Evolutionary conservation across 805 yeast genomes (phyloP).

Genomic region (Blastobotrys attinorum): DNA sequence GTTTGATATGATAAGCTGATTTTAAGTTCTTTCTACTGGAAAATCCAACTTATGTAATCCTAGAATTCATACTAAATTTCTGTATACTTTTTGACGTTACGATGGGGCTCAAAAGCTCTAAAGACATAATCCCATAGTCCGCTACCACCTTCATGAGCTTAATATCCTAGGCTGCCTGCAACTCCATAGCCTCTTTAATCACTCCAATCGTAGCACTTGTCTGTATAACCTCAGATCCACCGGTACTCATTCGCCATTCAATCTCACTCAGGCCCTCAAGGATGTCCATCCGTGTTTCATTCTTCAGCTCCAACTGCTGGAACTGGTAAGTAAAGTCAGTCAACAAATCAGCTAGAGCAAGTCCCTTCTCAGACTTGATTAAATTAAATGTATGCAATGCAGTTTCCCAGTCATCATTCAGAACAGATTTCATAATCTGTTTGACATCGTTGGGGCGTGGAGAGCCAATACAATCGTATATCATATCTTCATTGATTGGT

Average conservation of each 20-base stretch:
- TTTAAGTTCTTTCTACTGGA: no score
- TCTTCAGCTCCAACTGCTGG: constrained; percentile 57
- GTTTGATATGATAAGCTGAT: no score
- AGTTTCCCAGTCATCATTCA: constrained; percentile 84
- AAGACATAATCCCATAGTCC: no score
- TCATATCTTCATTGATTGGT: constrained; percentile 62
- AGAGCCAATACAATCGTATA: constrained; percentile 92
- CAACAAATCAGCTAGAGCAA: constrained; percentile 82
- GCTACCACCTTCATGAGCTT: no score
- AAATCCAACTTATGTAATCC: no score
- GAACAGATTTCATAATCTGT: constrained; percentile 61
- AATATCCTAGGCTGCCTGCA: no score
- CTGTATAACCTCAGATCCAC: constrained; percentile 88
- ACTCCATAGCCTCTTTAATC: constrained; percentile 59
- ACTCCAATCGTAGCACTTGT: constrained; percentile 86
- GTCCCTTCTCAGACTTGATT: constrained; percentile 65
- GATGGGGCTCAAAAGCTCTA: no score
- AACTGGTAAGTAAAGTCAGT: constrained; percentile 68
- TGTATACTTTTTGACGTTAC: no score
- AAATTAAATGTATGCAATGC: constrained; percentile 58
- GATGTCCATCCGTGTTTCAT: constrained; percentile 53
- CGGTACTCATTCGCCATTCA: constrained; percentile 85
- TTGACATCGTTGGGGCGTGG: constrained; percentile 86
- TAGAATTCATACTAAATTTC: no score
- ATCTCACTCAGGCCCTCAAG: constrained; percentile 73